A percentile compares a stretch with the other conserved stretches of the same genome.
Evolutionary conservation across 306 rosid species (phyloP).

Genomic region (Acacia crassicarpa): DNA sequence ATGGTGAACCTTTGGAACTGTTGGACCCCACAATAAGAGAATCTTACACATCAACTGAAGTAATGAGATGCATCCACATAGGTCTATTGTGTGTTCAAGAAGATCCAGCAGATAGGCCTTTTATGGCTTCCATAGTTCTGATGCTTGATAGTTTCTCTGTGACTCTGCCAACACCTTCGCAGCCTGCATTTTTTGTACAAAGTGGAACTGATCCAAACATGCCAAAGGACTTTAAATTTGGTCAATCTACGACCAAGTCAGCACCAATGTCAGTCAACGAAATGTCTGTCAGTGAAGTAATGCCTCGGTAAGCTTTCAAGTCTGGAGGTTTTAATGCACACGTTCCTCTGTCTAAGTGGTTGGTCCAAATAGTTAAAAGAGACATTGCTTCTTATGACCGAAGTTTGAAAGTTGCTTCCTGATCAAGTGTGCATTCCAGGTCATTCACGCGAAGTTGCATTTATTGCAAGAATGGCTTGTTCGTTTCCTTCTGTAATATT

Average conservation of each 20-base stretch:
- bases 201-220: constrained; percentile 7
- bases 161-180: too few relatives aligned
- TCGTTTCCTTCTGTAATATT: neutral
- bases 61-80: too few relatives aligned
- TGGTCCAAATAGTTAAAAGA: neutral
- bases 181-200: neutral
- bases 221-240: neutral
- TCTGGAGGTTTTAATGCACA: neutral
- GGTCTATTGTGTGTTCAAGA: too few relatives aligned
- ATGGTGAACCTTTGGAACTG: too few relatives aligned
- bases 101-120: too few relatives aligned
- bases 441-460: constrained; percentile 9
- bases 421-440: neutral
- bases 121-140: too few relatives aligned
- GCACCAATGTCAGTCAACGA: too few relatives aligned
- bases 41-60: too few relatives aligned
- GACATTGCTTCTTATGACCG: neutral
- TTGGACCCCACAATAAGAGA: too few relatives aligned
- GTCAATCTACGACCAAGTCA: constrained; percentile 13
- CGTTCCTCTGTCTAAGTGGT: neutral
- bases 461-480: neutral
- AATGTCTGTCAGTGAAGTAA: constrained; percentile 15
- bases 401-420: neutral
- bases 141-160: too few relatives aligned
- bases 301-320: constrained; percentile 26